Conservation (phyloP, 768 basidiomycete genomes). For the Kwoniella sp. region DNA sequence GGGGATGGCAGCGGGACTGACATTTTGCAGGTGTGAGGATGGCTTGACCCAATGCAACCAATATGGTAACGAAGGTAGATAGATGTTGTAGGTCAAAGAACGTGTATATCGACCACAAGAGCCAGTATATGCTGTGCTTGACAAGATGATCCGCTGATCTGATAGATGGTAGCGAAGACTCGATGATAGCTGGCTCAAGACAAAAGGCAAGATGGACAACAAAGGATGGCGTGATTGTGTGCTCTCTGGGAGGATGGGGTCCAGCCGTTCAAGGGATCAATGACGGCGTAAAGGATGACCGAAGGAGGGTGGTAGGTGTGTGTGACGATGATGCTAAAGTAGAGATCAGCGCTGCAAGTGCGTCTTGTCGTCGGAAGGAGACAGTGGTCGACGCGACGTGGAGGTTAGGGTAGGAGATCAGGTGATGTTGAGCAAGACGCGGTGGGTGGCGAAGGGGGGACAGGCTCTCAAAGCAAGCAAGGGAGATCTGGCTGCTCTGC, state of each 20-base stretch:
- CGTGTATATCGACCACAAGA: background rate
- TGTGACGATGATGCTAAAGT: background rate
- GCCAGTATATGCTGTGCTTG: background rate
- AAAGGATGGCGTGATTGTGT: background rate
- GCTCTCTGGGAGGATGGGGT: background rate
- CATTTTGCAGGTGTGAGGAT: slow-evolving; percentile 24
- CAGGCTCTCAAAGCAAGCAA: background rate
- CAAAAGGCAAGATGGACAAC: slow-evolving; percentile 2
- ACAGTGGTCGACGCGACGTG: background rate
- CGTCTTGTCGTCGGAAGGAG: background rate
- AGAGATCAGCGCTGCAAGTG: background rate
- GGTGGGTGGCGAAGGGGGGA: background rate
- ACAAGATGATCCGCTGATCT: background rate
- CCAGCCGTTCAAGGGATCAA: background rate
- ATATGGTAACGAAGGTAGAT: no score
- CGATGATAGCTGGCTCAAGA: background rate
- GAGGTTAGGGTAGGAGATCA: background rate
- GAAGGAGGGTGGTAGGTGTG: background rate
- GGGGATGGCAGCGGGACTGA: slow-evolving; percentile 45
- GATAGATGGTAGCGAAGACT: background rate
- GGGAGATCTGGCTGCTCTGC: background rate
- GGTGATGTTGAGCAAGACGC: background rate
- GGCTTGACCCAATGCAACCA: no score
- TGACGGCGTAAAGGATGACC: background rate
- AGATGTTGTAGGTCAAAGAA: background rate